Conservation (phyloP, 352 stramenopile species). For the Globisporangium okanoganense region DNA sequence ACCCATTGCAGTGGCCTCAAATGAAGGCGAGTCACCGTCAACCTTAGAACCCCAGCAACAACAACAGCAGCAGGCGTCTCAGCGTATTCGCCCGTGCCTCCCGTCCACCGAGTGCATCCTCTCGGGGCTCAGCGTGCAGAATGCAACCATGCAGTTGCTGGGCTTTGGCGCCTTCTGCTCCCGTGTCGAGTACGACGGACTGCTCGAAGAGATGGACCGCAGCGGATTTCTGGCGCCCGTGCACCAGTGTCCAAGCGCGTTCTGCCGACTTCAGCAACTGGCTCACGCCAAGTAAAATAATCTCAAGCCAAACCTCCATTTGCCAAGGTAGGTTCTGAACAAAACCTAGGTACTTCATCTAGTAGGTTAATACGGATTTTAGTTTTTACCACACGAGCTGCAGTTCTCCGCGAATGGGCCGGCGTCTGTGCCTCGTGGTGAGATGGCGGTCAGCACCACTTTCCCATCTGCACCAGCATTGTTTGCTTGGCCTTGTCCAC, state of each 20-base stretch:
- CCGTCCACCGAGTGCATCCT: conserved; percentile 47
- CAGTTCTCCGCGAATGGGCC: conserved; percentile 9
- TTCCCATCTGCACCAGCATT: neutral
- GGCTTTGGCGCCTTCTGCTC: conserved; percentile 32
- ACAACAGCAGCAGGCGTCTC: neutral
- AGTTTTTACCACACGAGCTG: conserved; percentile 16
- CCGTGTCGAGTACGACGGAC: conserved; percentile 42
- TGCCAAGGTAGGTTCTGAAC: neutral
- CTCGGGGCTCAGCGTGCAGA: conserved; percentile 37
- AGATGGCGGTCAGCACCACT: conserved; percentile 9
- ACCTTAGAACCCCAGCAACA: neutral
- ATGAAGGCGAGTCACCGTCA: neutral
- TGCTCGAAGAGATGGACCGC: conserved; percentile 42
- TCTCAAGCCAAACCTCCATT: neutral
- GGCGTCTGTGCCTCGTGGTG: neutral
- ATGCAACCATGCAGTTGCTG: conserved; percentile 32
- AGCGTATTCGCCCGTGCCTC: conserved; percentile 12
- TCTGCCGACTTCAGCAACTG: conserved; percentile 26
- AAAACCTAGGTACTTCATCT: neutral
- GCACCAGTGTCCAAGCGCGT: conserved; percentile 29
- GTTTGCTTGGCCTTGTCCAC: no score
- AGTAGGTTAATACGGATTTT: neutral
- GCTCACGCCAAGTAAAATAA: neutral
- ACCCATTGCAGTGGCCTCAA: neutral
- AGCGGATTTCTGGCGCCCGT: conserved; percentile 36